These are phyloP conservation scores for Parafenestella ontariensis DNA, from an alignment of 2,329 filamentous ascomycete species.

Conservation along the genomic window DNA sequence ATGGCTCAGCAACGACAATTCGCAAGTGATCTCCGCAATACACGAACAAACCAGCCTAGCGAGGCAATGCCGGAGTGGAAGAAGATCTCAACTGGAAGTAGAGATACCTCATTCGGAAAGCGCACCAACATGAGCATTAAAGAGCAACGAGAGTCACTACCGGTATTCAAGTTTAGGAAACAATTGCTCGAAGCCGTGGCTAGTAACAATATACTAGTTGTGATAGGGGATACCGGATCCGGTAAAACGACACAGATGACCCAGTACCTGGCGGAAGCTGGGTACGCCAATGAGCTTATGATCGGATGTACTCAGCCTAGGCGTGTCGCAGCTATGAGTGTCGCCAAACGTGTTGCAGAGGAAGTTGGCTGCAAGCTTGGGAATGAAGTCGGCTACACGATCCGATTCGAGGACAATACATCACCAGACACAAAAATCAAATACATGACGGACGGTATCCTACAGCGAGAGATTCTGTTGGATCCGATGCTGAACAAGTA, in stretches of 20 bases:
- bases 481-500: slow-evolving; percentile 91
- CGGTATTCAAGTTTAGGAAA: slow-evolving; percentile 86
- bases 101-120: slow-evolving; percentile 82
- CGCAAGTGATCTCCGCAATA: slow-evolving; percentile 79
- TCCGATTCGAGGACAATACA: slow-evolving; percentile 97
- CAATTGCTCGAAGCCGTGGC: slow-evolving; percentile 86
- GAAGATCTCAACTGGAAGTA: slow-evolving; percentile 77
- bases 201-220: slow-evolving; percentile 90
- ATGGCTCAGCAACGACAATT: slow-evolving; percentile 93
- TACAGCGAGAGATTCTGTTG: slow-evolving; percentile 94
- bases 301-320: slow-evolving; percentile 97
- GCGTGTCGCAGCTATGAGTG: slow-evolving; percentile 97
- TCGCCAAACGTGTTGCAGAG: slow-evolving; percentile 95
- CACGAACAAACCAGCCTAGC: slow-evolving; percentile 64
- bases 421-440: slow-evolving; percentile 89
- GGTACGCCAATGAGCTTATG: slow-evolving; percentile 84
- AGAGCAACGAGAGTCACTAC: slow-evolving; percentile 87
- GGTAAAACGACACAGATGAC: slow-evolving; percentile 98
- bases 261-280: slow-evolving; percentile 91
- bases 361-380: slow-evolving; percentile 94
- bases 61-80: slow-evolving; percentile 93
- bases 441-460: slow-evolving; percentile 99
- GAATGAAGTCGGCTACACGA: slow-evolving; percentile 97
- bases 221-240: slow-evolving; percentile 95
- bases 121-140: slow-evolving; percentile 92